Percentiles rank a stretch among this genome's conserved stretches.
Evolutionary conservation across 2,329 filamentous ascomycete genomes (phyloP).

Genomic region (Pleomassaria siparia): DNA sequence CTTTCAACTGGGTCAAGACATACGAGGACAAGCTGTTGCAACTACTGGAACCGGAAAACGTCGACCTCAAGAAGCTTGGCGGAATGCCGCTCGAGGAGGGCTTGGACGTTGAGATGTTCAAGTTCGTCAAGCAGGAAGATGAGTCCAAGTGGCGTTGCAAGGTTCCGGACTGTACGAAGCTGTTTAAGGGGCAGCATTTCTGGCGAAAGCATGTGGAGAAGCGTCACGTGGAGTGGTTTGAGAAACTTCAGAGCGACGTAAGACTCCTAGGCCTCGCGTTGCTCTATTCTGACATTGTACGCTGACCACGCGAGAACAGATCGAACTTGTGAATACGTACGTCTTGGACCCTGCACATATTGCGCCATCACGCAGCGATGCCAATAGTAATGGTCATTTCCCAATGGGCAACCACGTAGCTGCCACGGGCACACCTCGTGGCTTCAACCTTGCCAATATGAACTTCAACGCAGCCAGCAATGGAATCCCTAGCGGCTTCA

Average conservation of each 20-base stretch:
- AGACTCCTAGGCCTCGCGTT: conserved; percentile 47
- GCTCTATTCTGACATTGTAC: background rate
- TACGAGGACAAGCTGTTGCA: conserved; percentile 97
- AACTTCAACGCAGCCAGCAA: conserved; percentile 60
- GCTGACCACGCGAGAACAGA: conserved; percentile 44
- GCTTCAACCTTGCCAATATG: conserved; percentile 82
- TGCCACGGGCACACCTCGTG: conserved; percentile 81
- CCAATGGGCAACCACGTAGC: conserved; percentile 72
- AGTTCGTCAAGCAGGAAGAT: conserved; percentile 95
- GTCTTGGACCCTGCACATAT: conserved; percentile 94
- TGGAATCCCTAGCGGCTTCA: conserved; percentile 45
- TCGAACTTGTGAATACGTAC: conserved; percentile 89
- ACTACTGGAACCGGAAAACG: conserved; percentile 84
- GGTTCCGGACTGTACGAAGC: conserved; percentile 90
- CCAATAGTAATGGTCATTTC: conserved; percentile 95
- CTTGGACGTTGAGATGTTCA: conserved; percentile 79
- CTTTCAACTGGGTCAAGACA: conserved; percentile 98
- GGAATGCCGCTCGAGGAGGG: conserved; percentile 85
- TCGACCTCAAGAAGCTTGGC: conserved; percentile 86
- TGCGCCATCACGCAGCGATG: conserved; percentile 87
- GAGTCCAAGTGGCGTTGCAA: conserved; percentile 97
- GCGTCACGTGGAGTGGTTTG: conserved; percentile 85
- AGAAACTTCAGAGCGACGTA: conserved; percentile 80
- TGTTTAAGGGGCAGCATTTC: conserved; percentile 96
- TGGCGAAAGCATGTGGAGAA: conserved; percentile 99